Conservation (phyloP, 805 yeast genomes). For the Yarrowia sp. region DNA sequence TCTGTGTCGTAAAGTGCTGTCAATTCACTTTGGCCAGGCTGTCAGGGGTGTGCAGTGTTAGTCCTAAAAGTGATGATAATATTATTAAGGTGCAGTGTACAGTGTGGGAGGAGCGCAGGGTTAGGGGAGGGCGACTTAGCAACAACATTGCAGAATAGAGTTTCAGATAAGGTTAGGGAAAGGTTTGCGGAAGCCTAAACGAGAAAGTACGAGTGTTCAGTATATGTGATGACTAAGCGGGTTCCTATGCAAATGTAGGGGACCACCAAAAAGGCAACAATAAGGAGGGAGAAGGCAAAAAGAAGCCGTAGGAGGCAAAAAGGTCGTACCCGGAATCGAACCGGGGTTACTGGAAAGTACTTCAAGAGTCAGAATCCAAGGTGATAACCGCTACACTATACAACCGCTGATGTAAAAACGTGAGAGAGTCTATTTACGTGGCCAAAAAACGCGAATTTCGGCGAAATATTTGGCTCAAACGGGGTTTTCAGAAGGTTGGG, state of each 20-base stretch:
- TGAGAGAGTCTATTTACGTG: not conserved
- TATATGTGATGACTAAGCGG: no score
- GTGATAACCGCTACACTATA: constrained; percentile 36
- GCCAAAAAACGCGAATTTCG: not conserved
- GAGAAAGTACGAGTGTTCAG: no score
- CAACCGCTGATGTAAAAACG: not conserved
- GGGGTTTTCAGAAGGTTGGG: no score
- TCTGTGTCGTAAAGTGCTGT: not conserved
- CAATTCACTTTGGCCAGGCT: not conserved
- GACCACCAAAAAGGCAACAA: constrained; percentile 16
- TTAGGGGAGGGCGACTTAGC: constrained; percentile 5
- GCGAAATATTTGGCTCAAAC: not conserved
- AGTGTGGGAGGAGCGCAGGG: constrained; percentile 13
- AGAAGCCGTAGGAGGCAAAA: not conserved
- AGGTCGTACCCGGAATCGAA: constrained; percentile 37
- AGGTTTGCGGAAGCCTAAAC: not conserved
- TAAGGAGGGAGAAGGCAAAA: not conserved
- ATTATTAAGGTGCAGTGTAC: constrained; percentile 18
- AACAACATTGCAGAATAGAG: constrained; percentile 3
- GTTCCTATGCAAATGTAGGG: not conserved
- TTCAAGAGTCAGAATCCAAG: constrained; percentile 25
- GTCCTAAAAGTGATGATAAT: constrained; percentile 15
- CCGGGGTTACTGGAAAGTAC: constrained; percentile 30
- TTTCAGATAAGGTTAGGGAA: not conserved
- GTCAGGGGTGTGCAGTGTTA: constrained; percentile 21